Evolutionary conservation across 495 filamentous ascomycete species (phyloP).

Genomic region (Neurospora tetrasperma): DNA sequence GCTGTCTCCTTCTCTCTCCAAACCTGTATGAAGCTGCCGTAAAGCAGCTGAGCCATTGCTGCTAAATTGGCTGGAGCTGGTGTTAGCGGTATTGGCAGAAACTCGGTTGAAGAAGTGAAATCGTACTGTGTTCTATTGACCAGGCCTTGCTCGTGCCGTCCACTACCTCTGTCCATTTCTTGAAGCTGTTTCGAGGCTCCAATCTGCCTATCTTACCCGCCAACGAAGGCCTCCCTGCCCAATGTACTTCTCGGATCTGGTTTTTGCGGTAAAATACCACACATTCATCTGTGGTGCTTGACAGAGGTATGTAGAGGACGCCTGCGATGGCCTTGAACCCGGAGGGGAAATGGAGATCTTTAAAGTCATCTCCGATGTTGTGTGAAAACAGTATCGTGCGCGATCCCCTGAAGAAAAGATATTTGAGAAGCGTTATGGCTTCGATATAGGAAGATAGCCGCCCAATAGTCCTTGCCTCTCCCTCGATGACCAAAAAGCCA

Average conservation of each 20-base stretch:
- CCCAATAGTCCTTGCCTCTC: slow-evolving; percentile 70
- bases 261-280: slow-evolving; percentile 74
- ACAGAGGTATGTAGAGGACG: slow-evolving; percentile 64
- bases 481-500: slow-evolving; percentile 64
- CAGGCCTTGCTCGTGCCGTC: slow-evolving; percentile 54
- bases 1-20: slow-evolving; percentile 66
- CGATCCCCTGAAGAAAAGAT: slow-evolving; percentile 57
- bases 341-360: slow-evolving; percentile 59
- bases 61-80: slow-evolving; percentile 50
- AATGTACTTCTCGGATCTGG: slow-evolving; percentile 63
- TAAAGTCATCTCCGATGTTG: slow-evolving; percentile 60
- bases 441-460: slow-evolving; percentile 59
- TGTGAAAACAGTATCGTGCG: slow-evolving; percentile 58
- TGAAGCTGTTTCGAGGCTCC: slow-evolving; percentile 60
- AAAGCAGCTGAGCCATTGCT: slow-evolving; percentile 70
- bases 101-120: not conserved
- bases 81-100: slow-evolving; percentile 2
- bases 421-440: slow-evolving; percentile 65
- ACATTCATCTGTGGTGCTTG: slow-evolving; percentile 58
- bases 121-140: slow-evolving; percentile 42
- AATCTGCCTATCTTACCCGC: slow-evolving; percentile 52
- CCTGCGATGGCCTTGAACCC: slow-evolving; percentile 67
- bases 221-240: slow-evolving; percentile 72
- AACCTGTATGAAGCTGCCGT: slow-evolving; percentile 63
- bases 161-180: slow-evolving; percentile 56